These are phyloP conservation scores for Podaxis sp. DNA, from an alignment of 768 basidiomycete genomes.

Conservation along the genomic window DNA sequence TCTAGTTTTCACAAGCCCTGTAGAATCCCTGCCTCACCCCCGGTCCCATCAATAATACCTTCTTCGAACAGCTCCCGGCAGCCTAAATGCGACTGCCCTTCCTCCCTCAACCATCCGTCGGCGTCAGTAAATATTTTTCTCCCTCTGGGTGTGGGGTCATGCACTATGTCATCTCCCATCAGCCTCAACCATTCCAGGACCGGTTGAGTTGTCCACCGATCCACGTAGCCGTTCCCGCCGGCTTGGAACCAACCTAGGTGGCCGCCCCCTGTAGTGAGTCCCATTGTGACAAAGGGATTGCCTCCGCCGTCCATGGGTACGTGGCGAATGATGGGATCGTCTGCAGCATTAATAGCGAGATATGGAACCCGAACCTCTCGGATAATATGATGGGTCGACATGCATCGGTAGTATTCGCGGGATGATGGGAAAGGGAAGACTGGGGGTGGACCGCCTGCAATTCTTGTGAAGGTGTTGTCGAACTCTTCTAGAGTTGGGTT, in stretches of 20 bases:
- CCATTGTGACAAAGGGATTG: constrained; percentile 57
- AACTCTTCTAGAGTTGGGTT: constrained; percentile 55
- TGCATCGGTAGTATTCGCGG: constrained; percentile 47
- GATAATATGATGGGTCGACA: constrained; percentile 61
- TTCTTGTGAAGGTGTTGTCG: constrained; percentile 62
- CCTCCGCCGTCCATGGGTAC: constrained; percentile 56
- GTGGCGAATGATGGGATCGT: constrained; percentile 73
- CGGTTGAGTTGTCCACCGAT: constrained; percentile 70
- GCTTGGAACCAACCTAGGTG: constrained; percentile 85
- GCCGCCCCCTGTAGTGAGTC: constrained; percentile 62
- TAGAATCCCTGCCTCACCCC: constrained; percentile 52
- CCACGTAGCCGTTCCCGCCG: constrained; percentile 32
- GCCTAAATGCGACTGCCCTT: constrained; percentile 53
- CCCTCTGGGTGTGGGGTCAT: constrained; percentile 27
- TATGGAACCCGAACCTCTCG: constrained; percentile 66
- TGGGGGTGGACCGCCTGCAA: constrained; percentile 67
- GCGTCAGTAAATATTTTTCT: constrained; percentile 40
- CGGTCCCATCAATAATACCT: constrained; percentile 49
- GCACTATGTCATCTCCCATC: constrained; percentile 50
- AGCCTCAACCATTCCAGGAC: constrained; percentile 71
- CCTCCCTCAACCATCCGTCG: constrained; percentile 63
- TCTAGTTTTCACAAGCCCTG: constrained; percentile 50
- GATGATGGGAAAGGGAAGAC: constrained; percentile 46
- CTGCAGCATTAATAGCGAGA: constrained; percentile 70
- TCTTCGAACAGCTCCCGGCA: constrained; percentile 57